Evolutionary conservation across 495 filamentous ascomycete genomes (phyloP).

Genomic region (Glarea lozoyensis): DNA sequence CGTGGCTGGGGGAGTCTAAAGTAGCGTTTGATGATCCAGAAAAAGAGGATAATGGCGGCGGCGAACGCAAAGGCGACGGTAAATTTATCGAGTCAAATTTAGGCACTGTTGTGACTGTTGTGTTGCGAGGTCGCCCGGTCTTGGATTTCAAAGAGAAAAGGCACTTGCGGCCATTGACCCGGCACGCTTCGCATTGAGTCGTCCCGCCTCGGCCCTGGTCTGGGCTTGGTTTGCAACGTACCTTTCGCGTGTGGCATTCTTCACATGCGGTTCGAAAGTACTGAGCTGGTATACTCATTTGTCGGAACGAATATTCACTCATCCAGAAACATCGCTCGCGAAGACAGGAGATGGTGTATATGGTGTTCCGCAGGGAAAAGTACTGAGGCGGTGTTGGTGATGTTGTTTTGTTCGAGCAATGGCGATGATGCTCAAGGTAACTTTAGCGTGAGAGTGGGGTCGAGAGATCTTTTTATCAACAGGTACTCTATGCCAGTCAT

Average conservation of each 20-base stretch:
- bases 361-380: no score
- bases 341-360: no score
- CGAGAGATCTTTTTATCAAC: no score
- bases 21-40: neutral
- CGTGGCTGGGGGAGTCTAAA: neutral
- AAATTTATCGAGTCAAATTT: neutral
- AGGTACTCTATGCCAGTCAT: no score
- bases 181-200: neutral
- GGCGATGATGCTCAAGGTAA: no score
- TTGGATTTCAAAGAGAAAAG: conserved; percentile 1
- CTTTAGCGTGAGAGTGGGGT: no score
- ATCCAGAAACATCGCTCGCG: no score
- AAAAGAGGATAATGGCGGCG: neutral
- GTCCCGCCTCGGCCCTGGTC: neutral
- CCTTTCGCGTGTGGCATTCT: neutral
- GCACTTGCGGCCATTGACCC: conserved; percentile 1
- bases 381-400: no score
- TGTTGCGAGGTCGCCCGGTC: neutral
- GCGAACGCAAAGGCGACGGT: neutral
- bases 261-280: conserved; percentile 2
- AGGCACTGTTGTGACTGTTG: neutral
- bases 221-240: conserved; percentile 1
- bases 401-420: no score
- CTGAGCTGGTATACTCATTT: neutral
- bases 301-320: no score